Conservation (phyloP, 306 rosid genomes). For the Notholithocarpus densiflorus region DNA sequence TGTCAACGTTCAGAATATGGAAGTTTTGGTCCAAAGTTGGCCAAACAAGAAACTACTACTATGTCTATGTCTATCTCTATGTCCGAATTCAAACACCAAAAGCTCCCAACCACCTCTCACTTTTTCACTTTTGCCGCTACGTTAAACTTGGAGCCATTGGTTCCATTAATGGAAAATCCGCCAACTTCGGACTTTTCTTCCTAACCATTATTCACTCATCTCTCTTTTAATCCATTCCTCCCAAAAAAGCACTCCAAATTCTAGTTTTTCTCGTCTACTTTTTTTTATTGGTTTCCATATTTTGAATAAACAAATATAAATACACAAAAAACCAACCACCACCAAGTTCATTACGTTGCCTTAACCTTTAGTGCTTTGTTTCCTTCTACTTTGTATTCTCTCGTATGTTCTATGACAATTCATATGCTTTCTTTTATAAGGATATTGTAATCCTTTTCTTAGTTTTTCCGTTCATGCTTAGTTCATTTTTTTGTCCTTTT, state of each 20-base stretch:
- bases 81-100: neutral
- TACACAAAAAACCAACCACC: neutral
- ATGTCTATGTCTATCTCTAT: no score
- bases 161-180: conserved; percentile 49
- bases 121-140: neutral
- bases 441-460: neutral
- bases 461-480: neutral
- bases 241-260: no score
- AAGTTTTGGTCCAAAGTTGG: neutral
- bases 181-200: conserved; percentile 51
- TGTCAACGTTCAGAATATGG: neutral
- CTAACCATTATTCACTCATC: conserved; percentile 6
- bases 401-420: neutral
- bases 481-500: neutral
- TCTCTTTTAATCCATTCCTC: neutral
- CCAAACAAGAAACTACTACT: neutral
- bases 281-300: neutral
- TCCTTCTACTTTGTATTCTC: neutral
- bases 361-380: neutral
- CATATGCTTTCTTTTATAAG: neutral
- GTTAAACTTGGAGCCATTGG: conserved; percentile 21
- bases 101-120: neutral
- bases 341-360: conserved; percentile 6
- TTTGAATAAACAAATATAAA: conserved; percentile 8
- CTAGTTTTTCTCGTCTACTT: neutral